A percentile compares a stretch with the other conserved stretches of the same genome.
These are phyloP conservation scores for Podosphaera aphanis DNA, from an alignment of 2,329 filamentous ascomycete genomes.

Conservation along the genomic window DNA sequence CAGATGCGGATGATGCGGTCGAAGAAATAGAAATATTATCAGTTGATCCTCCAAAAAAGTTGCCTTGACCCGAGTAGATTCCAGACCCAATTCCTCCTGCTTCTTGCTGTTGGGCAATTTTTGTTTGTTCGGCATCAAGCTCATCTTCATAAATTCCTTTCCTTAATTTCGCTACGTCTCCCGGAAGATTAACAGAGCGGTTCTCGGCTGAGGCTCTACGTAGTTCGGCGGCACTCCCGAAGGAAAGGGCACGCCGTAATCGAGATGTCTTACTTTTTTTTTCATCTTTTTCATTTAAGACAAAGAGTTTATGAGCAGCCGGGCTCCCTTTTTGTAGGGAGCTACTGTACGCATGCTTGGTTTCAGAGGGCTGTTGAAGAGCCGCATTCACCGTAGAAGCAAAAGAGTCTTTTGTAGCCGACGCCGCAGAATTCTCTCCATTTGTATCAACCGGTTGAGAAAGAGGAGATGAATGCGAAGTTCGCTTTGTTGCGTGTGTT, in stretches of 20 bases:
- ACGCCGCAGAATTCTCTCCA: constrained; percentile 21
- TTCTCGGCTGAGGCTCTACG: constrained; percentile 49
- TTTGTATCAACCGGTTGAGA: constrained; percentile 47
- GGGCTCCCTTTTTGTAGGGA: constrained; percentile 23
- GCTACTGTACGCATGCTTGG: constrained; percentile 14
- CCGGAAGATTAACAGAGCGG: constrained; percentile 18
- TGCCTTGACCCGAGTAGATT: constrained; percentile 73
- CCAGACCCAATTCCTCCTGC: constrained; percentile 74
- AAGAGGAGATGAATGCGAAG: constrained; percentile 45
- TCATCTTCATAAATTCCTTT: constrained; percentile 34
- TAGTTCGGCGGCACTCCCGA: constrained; percentile 83
- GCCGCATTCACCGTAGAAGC: constrained; percentile 17
- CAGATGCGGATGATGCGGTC: constrained; percentile 68
- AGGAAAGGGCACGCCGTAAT: constrained; percentile 79
- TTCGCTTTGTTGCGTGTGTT: constrained; percentile 34
- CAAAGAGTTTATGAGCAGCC: constrained; percentile 63
- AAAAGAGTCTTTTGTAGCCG: constrained; percentile 19
- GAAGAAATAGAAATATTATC: constrained; percentile 87
- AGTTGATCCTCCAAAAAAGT: constrained; percentile 71
- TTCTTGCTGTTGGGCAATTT: constrained; percentile 82
- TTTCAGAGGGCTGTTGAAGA: constrained; percentile 13
- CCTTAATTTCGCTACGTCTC: constrained; percentile 33
- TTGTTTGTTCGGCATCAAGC: constrained; percentile 67
- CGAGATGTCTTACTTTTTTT: constrained; percentile 71
- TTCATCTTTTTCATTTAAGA: constrained; percentile 61